Conservation (phyloP, 768 basidiomycete species). For the Boletus coccyginus region DNA sequence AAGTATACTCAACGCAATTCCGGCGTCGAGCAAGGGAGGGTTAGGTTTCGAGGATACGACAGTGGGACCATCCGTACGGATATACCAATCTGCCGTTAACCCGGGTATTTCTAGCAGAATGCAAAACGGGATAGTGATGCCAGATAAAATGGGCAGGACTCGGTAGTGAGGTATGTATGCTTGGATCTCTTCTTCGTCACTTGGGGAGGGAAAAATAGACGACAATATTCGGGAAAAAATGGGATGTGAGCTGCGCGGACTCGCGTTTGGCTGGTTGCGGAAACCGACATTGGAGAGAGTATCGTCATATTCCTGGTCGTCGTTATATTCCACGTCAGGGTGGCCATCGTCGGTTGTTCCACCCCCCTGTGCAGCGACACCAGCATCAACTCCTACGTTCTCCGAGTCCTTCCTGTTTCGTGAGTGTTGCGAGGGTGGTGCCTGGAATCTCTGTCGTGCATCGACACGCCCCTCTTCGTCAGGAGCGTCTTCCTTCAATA, state of each 20-base stretch:
- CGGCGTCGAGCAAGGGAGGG: conserved; percentile 54
- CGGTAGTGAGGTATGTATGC: conserved; percentile 58
- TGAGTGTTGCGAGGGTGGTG: neutral
- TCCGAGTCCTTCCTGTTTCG: neutral
- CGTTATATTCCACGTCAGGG: neutral
- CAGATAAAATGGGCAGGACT: conserved; percentile 61
- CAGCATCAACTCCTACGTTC: neutral
- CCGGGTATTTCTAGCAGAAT: conserved; percentile 84
- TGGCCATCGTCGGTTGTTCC: neutral
- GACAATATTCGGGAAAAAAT: conserved; percentile 7
- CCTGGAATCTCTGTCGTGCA: neutral
- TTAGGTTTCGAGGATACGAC: conserved; percentile 51
- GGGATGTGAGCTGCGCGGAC: neutral
- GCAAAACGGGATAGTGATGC: conserved; percentile 68
- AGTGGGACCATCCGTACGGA: conserved; percentile 43
- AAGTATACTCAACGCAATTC: conserved; percentile 61
- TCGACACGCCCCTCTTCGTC: conserved; percentile 14
- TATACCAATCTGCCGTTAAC: conserved; percentile 73
- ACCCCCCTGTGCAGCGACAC: neutral
- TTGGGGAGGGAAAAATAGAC: conserved; percentile 17
- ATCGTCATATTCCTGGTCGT: conserved; percentile 7
- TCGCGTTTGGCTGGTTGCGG: neutral
- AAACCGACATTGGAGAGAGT: neutral
- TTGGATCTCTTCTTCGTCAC: conserved; percentile 25
- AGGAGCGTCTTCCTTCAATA: conserved; percentile 13